Base-by-base conservation (phyloP, 176 grass and related monocot genomes). In the Microstegium vimineum region DNA sequence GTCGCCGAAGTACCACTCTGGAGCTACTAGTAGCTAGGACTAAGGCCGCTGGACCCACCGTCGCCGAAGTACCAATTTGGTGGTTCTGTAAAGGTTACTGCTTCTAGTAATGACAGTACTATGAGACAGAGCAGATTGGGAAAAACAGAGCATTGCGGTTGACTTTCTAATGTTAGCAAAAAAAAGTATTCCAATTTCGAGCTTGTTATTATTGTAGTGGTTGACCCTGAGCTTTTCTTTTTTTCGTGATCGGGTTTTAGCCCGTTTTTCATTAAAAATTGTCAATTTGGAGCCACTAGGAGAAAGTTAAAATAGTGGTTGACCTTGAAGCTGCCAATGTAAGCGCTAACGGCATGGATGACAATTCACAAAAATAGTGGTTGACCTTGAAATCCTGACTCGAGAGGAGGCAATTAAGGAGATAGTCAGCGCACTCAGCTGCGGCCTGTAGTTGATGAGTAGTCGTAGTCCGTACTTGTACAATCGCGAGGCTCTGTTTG, bases 1-100 rank as follows among this genome's bases (percentile, higher is more conserved):
- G 10, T 79, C 10, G 59, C 46, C 2, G 86, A 84, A 1, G 35
- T 79, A 43, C 27, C 81, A 18, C 81, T 88, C 27, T 88, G 81
- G 86, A 88, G 68, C 81, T 88, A 88, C 46, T 83, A 84, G 74
- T n/a, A n/a, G n/a, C 42, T 83, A 84, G 74, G 36, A 66, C 34
- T 13, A 27, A 20, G 16, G 14, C 35, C 36, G 22, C 8, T 46
- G 28, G 20, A 11, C 4, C n/a, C n/a, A n/a, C n/a, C 47, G 13
- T 81, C 14, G 62, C 51, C 1, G 87, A 85, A 1, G 31, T 76
- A 49, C 25, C 82, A 22, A 77, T 89, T 18, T 89, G 82, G 87
- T 57, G 56, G 45, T 52, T 22, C 30, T 37, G 52, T 63, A 62
- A 51, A 26, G 13, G 42, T 71, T 38, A 38, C 71, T 65, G 8